Percentiles rank a stretch among this genome's conserved stretches.
These are phyloP conservation scores for Coemansia sp. DNA, from an alignment of 192 early-diverging fungal species.

Conservation along the genomic window DNA sequence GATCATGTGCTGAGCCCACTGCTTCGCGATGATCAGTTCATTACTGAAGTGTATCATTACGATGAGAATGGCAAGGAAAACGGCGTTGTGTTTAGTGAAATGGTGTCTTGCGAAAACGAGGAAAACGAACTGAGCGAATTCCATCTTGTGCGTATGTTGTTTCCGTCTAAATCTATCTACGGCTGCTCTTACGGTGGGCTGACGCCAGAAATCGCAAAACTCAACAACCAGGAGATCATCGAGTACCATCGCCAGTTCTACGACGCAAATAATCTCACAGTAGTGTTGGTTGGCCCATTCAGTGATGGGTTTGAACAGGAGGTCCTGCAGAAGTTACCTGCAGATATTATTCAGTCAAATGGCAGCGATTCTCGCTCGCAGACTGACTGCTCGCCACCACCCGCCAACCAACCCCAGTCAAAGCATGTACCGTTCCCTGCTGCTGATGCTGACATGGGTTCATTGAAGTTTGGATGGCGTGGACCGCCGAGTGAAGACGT, in stretches of 20 bases:
- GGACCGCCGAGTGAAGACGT: conserved; percentile 69
- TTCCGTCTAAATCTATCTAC: conserved; percentile 58
- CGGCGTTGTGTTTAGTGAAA: conserved; percentile 79
- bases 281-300: conserved; percentile 62
- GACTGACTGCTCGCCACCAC: conserved; percentile 29
- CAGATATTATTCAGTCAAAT: conserved; percentile 19
- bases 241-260: conserved; percentile 78
- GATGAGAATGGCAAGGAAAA: conserved; percentile 68
- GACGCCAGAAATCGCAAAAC: conserved; percentile 65
- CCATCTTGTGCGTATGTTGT: conserved; percentile 32
- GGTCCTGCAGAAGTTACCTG: conserved; percentile 35
- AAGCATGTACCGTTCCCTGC: conserved; percentile 56
- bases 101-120: conserved; percentile 71
- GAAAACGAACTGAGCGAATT: conserved; percentile 60
- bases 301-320: conserved; percentile 42
- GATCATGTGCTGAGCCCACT: conserved; percentile 79
- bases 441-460: conserved; percentile 62
- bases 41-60: conserved; percentile 79
- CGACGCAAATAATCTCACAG: conserved; percentile 65
- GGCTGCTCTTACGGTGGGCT: conserved; percentile 73
- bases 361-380: conserved; percentile 27
- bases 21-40: conserved; percentile 70
- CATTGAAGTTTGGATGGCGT: conserved; percentile 68
- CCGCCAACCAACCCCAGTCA: not conserved
- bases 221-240: conserved; percentile 74